Evolutionary conservation across 2,329 filamentous ascomycete genomes (phyloP).

Genomic region (Pestalotiopsis sp.): DNA sequence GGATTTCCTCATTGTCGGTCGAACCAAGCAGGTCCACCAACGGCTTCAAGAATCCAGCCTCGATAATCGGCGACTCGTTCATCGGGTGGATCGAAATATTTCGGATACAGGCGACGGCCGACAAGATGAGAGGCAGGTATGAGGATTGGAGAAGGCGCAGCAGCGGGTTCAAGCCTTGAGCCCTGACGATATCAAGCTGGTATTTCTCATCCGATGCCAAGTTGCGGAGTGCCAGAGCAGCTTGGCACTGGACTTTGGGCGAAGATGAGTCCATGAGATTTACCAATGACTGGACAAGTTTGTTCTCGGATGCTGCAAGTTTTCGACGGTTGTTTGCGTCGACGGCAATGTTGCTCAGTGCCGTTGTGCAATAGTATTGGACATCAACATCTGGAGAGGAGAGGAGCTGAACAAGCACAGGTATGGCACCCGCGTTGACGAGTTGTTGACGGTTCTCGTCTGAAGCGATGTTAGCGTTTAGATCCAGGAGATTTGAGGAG

Average conservation of each 20-base stretch:
- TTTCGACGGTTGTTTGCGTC: constrained; percentile 89
- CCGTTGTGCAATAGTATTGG: constrained; percentile 98
- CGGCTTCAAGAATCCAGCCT: constrained; percentile 92
- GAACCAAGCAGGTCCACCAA: constrained; percentile 91
- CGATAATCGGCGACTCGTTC: constrained; percentile 98
- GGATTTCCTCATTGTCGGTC: constrained; percentile 97
- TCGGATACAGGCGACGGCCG: constrained; percentile 94
- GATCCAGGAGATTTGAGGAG: background rate
- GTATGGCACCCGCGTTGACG: constrained; percentile 96
- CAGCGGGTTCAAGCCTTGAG: constrained; percentile 80
- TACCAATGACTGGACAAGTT: constrained; percentile 89
- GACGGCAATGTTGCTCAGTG: constrained; percentile 96
- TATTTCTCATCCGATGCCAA: constrained; percentile 98
- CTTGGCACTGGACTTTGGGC: constrained; percentile 97
- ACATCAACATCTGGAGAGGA: constrained; percentile 94
- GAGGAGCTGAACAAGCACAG: constrained; percentile 91
- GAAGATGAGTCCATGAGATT: constrained; percentile 97
- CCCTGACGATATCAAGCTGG: constrained; percentile 93
- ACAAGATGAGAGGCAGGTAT: constrained; percentile 92
- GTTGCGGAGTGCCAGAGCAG: constrained; percentile 89
- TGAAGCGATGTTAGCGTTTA: constrained; percentile 36
- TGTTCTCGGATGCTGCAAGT: constrained; percentile 85
- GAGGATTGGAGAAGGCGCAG: constrained; percentile 90
- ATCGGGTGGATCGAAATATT: constrained; percentile 98
- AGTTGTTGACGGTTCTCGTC: constrained; percentile 98